Evolutionary conservation across 1,284 basidiomycete genomes (phyloP).

Genomic region (Trichosporon asahii): DNA sequence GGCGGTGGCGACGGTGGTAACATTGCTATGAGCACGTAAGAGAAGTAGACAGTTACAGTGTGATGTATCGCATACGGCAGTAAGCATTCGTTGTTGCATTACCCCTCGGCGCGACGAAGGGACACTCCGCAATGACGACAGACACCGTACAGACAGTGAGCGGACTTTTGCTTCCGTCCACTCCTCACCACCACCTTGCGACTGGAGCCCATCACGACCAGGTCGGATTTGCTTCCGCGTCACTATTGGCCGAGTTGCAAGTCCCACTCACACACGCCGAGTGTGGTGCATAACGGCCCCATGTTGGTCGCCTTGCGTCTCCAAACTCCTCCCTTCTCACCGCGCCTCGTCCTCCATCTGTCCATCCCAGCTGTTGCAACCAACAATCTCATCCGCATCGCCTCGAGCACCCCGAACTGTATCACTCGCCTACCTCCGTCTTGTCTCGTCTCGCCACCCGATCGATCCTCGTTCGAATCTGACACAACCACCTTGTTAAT

Average conservation of each 20-base stretch:
- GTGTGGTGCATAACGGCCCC: not conserved
- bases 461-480: not conserved
- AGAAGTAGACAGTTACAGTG: conserved; percentile 5
- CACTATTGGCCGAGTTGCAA: not conserved
- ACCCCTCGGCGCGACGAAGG: not conserved
- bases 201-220: not conserved
- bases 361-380: not conserved
- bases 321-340: not conserved
- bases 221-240: not conserved
- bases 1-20: conserved; percentile 48
- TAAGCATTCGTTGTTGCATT: not conserved
- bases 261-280: not conserved
- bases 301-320: not conserved
- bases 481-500: not conserved
- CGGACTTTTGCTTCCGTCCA: not conserved
- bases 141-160: not conserved
- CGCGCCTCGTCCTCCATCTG: not conserved
- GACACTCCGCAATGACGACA: not conserved
- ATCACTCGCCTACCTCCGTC: not conserved
- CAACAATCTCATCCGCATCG: not conserved
- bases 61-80: conserved; percentile 2
- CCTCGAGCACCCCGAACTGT: not conserved
- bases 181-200: too few species aligned
- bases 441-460: not conserved
- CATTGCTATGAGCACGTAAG: conserved; percentile 47